Evolutionary conservation across 768 basidiomycete species (phyloP), one percentile per base, ranked within the genome.

Genomic region (Collybia nuda): DNA sequence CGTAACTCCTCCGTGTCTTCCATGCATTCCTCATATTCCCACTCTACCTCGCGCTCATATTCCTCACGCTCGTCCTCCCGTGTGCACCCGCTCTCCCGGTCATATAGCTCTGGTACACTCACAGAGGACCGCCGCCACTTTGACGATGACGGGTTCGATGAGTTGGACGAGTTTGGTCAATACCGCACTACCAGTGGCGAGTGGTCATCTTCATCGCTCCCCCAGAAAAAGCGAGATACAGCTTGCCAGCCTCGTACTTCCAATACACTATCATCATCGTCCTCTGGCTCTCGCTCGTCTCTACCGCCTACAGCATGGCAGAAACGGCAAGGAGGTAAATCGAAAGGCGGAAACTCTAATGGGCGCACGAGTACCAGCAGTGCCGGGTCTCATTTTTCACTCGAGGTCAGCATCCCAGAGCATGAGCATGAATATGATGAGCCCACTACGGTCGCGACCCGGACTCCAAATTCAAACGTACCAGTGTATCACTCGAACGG

Each of bases 1-100:
- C 68, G 72, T 4, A 73, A 70, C 5, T 65, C 75, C 12, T 84
- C 79, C 0, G 66, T 70, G 1, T 69, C 76, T 5, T 80, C 78
- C 7, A 58, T 79, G 32, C 63, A 50, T 9, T 61, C 67, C 5
- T 55, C 64, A 0, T 32, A 28, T 44, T 51, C 56, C 32, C 42
- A 48, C 50, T 39, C 51, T 44, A 37, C 56, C 22, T 26, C 44
- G 44, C 5, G 35, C 40, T 12, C 41, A 32, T 7, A 40, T 46
- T 77, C 76, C 8, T 56, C 78, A 28, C 63, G 51, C 17, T 58
- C 69, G 1, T 45, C 59, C 3, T 37, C 52, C 48, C 32, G 49
- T 41, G 55, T 44, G 6, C 71, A 72, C 47, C 69, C 72, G 0
- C 57, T 70, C 2, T 65, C 72, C 8, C 55, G 65, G 5, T 70